Base-by-base conservation (phyloP, 177 flowering plant species). In the Vitis hybrid region DNA sequence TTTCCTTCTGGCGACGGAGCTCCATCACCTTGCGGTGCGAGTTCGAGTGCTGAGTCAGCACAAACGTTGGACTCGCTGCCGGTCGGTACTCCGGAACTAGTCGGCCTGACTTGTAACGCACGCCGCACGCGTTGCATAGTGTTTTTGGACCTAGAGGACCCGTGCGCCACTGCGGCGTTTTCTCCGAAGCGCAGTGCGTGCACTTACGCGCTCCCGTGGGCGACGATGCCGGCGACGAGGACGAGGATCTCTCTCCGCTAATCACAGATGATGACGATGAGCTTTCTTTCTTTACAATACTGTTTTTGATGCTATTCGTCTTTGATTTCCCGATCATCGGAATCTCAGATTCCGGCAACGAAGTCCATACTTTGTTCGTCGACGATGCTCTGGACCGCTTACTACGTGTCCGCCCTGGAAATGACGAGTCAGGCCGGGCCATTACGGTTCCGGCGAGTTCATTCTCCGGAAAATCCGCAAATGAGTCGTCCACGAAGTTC, bases 71-170 rank as follows among this genome's bases (percentile, higher is more conserved):
- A 70, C 94, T 90, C 23, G 92, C 87, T 6, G 92, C 94, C 3
- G 94, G 94, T n/a, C 94, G 72, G 75, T 90, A 90, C 71, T 90
- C 92, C 45, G 94, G 92, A n/a, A 90, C 94, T 1, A 90, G 87
- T 50, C 94, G 77, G 3, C 94, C 94, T 18, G 94, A 90, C 76
- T 90, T 90, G 85, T 76, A 88, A 39, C 94, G 77, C 17, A 90
- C 94, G 5, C 94, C 94, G 34, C 94, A 89, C 6, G 94, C 94
- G 77, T 89, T 89, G 78, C 94, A 89, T 19, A 87, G 84, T 55
- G 94, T 88, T 74, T 90, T 90, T 21, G 94, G 92, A 7, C 94
- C 94, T 75, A 86, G 59, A 8, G 94, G 94, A 0, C 94, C 94
- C 48, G 88, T 81, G 19, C 94, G 65, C 94, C 94, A 90, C 80